Base-by-base conservation (phyloP, 2,329 filamentous ascomycete species). In the Ophiognomonia clavigignenti-juglandacearum region DNA sequence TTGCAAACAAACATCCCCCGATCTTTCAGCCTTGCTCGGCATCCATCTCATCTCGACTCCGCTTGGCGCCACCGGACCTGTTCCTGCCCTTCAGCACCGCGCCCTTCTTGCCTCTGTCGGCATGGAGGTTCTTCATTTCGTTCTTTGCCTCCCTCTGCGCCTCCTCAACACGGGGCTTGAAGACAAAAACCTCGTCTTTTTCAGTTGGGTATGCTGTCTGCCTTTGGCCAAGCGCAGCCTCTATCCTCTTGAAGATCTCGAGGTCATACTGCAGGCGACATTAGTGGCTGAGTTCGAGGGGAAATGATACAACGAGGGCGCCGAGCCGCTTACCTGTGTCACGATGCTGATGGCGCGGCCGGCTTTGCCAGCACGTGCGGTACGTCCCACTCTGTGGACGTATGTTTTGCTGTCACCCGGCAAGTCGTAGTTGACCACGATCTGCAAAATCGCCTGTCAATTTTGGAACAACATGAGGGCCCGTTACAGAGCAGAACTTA, bases 401-500 rank as follows among this genome's bases (percentile, higher is more conserved):
- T 95, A 95, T 0, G 90, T 96, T 67, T 95, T 95, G 57, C 81
- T 87, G 65, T 95, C 88, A 23, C 82, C 78, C 0, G 90, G 88
- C 3, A 96, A 69, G 59, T 96, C 90, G 55, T 84, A 87, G 35
- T 53, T 51, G 18, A 52, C 22, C n/a, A 54, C 47, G 5, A 50
- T 34, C 43, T 39, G 16, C 16, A 6, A 16, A 36, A 11, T 4
- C 8, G 11, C 6, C 20, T 8, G 26, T 24, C 24, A 19, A 22
- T 9, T n/a, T 36, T 34, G 16, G n/a, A 24, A 24, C 20, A 11
- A 18, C n/a, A 16, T 18, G 27, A 20, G 16, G 22, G 16, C 11
- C 10, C 19, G 4, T 3, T 8, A 29, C 3, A 6, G 14, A 36
- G 16, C 14, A 14, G 7, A 39, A 27, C 24, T 45, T 70, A 45